Base-by-base conservation (phyloP, 257 asterid genomes). In the Nemophila menziesii region DNA sequence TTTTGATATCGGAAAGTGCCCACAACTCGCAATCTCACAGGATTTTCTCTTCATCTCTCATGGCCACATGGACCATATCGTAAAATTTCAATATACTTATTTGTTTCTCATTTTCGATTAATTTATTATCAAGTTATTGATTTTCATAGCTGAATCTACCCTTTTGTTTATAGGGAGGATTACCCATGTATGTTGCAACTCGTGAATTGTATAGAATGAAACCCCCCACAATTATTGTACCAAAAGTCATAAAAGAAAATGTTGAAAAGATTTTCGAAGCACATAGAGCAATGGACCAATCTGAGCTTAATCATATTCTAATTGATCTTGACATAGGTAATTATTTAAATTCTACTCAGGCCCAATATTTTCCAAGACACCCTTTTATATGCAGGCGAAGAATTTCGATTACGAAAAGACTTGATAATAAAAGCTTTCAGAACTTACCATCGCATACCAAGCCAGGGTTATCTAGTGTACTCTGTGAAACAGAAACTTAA, bases 61-160 rank as follows among this genome's bases (percentile, higher is more conserved):
- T 60, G 98, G 94, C 57, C 98, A 84, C 71, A 89, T 89, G 98
- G 96, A 89, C 70, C 96, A 89, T 63, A 84, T 80, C 37, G 95
- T 80, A 72, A 65, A 38, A 14, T 14, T 14, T 43, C 38, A 21
- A 20, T 16, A 8, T 6, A 2, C 18, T 1, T 16, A 17, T 40
- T 40, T 1, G 17, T 13, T 3, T 15, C 3, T 40, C 19, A 4
- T 4, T 8, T 39, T 40, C 17, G 16, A 10, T 40, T 8, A 1
- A 17, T 17, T 40, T 40, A 40, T 41, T n/a, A 7, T 29, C 7
- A 5, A 13, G 8, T 29, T 29, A 10, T 18, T 20, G 46, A 19
- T 7, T 2, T 41, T 20, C 10, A 2, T 41, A 41, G 1, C n/a
- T 40, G 46, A 24, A 15, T 41, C 3, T 0, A 11, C 20, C 20